Evolutionary conservation across 139 green algal species (phyloP).

Genomic region (Zygnema cylindricum): DNA sequence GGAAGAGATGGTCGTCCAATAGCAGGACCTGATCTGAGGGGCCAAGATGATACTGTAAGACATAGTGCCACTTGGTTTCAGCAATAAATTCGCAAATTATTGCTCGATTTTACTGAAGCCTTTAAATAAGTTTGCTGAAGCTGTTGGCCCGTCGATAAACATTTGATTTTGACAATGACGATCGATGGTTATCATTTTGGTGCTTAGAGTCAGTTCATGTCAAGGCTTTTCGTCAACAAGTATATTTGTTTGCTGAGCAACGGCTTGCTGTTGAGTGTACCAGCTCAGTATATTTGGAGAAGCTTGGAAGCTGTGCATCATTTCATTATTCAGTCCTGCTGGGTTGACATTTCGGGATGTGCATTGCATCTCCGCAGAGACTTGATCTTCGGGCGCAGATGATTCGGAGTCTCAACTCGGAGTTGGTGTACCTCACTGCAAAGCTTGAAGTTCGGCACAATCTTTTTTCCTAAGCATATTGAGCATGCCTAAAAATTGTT

Average conservation of each 20-base stretch:
- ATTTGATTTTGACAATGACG: background rate
- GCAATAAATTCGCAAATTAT: background rate
- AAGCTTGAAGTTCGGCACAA: background rate
- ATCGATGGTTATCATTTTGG: background rate
- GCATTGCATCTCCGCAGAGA: background rate
- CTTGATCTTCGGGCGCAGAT: conserved; percentile 11
- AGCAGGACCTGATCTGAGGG: background rate
- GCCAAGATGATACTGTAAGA: conserved; percentile 17
- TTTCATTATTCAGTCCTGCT: background rate
- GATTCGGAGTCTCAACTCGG: conserved; percentile 13
- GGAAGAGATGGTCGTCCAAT: conserved; percentile 3
- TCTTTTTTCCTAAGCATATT: background rate
- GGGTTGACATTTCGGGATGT: background rate
- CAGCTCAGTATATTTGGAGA: too few relatives aligned
- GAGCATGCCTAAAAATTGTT: background rate
- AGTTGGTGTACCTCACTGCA: conserved; percentile 3
- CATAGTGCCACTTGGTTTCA: background rate
- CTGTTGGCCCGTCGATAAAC: background rate
- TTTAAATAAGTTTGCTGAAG: background rate
- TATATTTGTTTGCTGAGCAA: background rate
- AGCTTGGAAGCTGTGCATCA: too few relatives aligned
- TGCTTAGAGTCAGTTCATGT: background rate
- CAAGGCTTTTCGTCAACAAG: too few relatives aligned
- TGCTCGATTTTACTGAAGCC: background rate
- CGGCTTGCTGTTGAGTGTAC: background rate